Conservation (phyloP, 2,329 filamentous ascomycete genomes). For the Aphanoascus verrucosus region DNA sequence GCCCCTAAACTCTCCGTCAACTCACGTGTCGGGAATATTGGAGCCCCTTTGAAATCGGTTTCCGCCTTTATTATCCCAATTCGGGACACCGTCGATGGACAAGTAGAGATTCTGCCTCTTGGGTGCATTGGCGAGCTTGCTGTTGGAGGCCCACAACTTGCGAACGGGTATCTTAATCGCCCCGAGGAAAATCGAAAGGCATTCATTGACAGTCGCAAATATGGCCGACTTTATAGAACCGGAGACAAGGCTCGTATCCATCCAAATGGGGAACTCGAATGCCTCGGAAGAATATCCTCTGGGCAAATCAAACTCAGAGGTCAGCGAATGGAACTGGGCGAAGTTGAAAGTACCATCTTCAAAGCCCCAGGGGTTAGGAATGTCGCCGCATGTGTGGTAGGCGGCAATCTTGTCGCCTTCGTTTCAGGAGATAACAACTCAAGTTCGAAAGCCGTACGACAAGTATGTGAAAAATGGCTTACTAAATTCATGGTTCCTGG, state of each 20-base stretch:
- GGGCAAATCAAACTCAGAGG: constrained; percentile 82
- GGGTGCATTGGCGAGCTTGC: constrained; percentile 70
- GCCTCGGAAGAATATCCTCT: constrained; percentile 64
- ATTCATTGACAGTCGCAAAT: constrained; percentile 55
- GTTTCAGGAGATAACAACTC: constrained; percentile 46
- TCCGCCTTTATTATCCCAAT: constrained; percentile 61
- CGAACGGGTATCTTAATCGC: constrained; percentile 70
- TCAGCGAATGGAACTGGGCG: constrained; percentile 72
- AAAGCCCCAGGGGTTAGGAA: constrained; percentile 52
- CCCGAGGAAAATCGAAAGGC: constrained; percentile 60
- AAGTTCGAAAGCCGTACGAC: constrained; percentile 39
- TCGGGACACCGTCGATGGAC: constrained; percentile 15
- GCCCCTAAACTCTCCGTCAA: constrained; percentile 50
- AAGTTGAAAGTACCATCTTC: constrained; percentile 66
- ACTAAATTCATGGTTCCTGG: constrained; percentile 74
- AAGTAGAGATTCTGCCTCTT: constrained; percentile 47
- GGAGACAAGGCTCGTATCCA: constrained; percentile 69
- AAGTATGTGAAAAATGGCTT: constrained; percentile 61
- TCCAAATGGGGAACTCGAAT: constrained; percentile 62
- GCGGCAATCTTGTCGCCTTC: constrained; percentile 62
- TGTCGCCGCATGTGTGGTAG: constrained; percentile 56
- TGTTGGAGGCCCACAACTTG: constrained; percentile 69
- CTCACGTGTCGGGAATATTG: constrained; percentile 58
- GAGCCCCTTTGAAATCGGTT: constrained; percentile 67
- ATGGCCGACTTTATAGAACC: constrained; percentile 68